Evolutionary conservation across 371 early-diverging fungal genomes (phyloP), one percentile per base, ranked within the genome.

Genomic region (Lichtheimia hyalospora): DNA sequence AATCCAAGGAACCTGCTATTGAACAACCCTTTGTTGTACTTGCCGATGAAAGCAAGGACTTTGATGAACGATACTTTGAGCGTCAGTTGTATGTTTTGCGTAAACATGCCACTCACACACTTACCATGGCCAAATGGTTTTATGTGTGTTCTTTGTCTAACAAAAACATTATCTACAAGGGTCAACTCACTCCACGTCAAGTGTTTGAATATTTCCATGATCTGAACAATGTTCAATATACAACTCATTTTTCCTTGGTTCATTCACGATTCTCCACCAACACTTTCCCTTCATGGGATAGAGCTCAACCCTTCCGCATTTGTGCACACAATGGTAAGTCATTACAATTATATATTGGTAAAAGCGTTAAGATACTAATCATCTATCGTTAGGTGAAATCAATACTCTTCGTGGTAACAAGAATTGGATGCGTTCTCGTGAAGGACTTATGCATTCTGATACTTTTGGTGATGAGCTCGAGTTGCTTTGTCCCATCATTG

Each of bases 371-470:
- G 23, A n/a, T 20, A 42, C 39, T 20, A 27, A 34, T n/a, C 25
- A 14, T 49, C 3, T 49, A 14, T 49, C 20, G 13, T 49, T 25
- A 92, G 92, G 92, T 77, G 97, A 98, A 77, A 98, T 98, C 73
- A 98, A 98, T 74, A 97, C 98, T 13, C 84, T 98, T 34, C 89
- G 95, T 53, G 98, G 98, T 46, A 98, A 98, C 86, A 96, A 95
- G 77, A 97, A 96, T 84, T 96, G 97, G 96, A 97, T 96, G 96
- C 88, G 96, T 28, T 94, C 98, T 50, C 89, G 97, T 52, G 96
- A 97, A 73, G 96, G 97, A 60, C 88, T 94, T 66, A 90, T 98
- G 87, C 71, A 84, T 49, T 92, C 92, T n/a, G 84, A 83, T 48
- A 83, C 82, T 41, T 96, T 97, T 74, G 91, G 89, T 51, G 67